phyloP scores from a whole-genome alignment of 2,329 filamentous ascomycete genomes.

The Aspergillus clavatus region DNA sequence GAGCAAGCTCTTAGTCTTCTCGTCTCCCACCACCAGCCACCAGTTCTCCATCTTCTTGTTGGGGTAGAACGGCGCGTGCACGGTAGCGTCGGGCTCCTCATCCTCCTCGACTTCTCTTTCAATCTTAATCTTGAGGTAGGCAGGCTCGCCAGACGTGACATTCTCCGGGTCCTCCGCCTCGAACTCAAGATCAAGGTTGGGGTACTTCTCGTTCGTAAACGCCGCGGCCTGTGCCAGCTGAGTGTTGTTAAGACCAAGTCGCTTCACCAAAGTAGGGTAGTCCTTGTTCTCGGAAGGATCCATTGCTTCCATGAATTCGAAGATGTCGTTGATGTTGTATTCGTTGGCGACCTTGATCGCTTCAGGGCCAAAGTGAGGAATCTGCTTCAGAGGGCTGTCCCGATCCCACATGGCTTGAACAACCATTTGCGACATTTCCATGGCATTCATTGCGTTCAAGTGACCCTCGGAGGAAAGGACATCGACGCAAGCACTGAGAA shows the following conservation, averaged over 20 bases:
- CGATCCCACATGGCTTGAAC: slow-evolving; percentile 99
- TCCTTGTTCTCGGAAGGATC: slow-evolving; percentile 87
- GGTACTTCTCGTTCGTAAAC: slow-evolving; percentile 96
- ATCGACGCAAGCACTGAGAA: slow-evolving; percentile 89
- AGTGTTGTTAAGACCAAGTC: slow-evolving; percentile 70
- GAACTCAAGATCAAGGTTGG: slow-evolving; percentile 87
- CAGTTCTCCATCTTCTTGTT: slow-evolving; percentile 91
- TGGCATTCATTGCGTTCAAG: slow-evolving; percentile 94
- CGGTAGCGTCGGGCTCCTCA: slow-evolving; percentile 71
- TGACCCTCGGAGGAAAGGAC: slow-evolving; percentile 93
- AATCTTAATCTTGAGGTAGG: slow-evolving; percentile 78
- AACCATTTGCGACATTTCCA: slow-evolving; percentile 99
- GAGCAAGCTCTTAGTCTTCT: slow-evolving; percentile 78
- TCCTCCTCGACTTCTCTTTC: slow-evolving; percentile 73
- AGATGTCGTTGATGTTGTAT: slow-evolving; percentile 82
- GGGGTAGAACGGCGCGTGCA: slow-evolving; percentile 94
- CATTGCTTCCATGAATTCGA: slow-evolving; percentile 99
- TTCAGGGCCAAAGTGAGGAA: slow-evolving; percentile 84
- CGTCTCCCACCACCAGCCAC: slow-evolving; percentile 96
- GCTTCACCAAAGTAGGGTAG: slow-evolving; percentile 70
- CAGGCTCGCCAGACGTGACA: slow-evolving; percentile 73
- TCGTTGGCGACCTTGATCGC: slow-evolving; percentile 78
- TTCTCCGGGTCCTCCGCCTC: slow-evolving; percentile 75
- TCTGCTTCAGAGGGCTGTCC: slow-evolving; percentile 94
- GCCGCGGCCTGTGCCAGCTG: slow-evolving; percentile 85